phyloP scores from a whole-genome alignment of 2,329 filamentous ascomycete species.

The Penicillium glabrum region DNA sequence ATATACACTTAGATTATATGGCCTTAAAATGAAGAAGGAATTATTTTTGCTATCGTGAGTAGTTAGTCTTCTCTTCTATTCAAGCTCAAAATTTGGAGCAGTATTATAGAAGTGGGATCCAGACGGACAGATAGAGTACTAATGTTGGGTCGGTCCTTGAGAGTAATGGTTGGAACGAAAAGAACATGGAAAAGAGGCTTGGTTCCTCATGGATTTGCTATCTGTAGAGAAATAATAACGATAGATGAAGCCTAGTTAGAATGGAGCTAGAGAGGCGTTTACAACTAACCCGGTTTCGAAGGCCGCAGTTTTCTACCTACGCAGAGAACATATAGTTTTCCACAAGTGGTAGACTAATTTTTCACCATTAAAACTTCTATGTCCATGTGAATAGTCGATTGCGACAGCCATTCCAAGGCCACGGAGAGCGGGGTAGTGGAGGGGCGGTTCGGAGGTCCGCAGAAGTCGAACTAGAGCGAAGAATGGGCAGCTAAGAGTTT shows the following conservation, averaged over 20 bases:
- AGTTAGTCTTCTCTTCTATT: background rate
- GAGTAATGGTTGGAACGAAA: slow-evolving; percentile 74
- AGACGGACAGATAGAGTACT: slow-evolving; percentile 85
- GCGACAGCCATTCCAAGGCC: slow-evolving; percentile 91
- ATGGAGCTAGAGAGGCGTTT: slow-evolving; percentile 68
- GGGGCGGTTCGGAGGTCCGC: slow-evolving; percentile 97
- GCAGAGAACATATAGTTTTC: slow-evolving; percentile 79
- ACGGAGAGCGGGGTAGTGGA: slow-evolving; percentile 99
- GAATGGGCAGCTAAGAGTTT: background rate
- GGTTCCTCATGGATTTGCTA: slow-evolving; percentile 99
- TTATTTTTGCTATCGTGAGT: background rate
- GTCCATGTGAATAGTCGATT: slow-evolving; percentile 76
- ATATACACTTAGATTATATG: background rate
- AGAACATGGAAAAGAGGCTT: slow-evolving; percentile 86
- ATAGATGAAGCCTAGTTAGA: slow-evolving; percentile 89
- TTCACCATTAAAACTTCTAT: slow-evolving; percentile 77
- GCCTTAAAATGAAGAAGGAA: background rate
- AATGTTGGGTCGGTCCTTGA: slow-evolving; percentile 36
- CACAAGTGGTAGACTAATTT: slow-evolving; percentile 85
- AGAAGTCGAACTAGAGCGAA: slow-evolving; percentile 36
- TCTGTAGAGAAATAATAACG: slow-evolving; percentile 81
- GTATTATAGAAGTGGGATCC: slow-evolving; percentile 82
- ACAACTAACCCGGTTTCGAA: slow-evolving; percentile 81
- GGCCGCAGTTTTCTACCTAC: slow-evolving; percentile 70
- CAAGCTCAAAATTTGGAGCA: slow-evolving; percentile 32